Evolutionary conservation across 768 basidiomycete genomes (phyloP).

Genomic region (Hericium erinaceus): DNA sequence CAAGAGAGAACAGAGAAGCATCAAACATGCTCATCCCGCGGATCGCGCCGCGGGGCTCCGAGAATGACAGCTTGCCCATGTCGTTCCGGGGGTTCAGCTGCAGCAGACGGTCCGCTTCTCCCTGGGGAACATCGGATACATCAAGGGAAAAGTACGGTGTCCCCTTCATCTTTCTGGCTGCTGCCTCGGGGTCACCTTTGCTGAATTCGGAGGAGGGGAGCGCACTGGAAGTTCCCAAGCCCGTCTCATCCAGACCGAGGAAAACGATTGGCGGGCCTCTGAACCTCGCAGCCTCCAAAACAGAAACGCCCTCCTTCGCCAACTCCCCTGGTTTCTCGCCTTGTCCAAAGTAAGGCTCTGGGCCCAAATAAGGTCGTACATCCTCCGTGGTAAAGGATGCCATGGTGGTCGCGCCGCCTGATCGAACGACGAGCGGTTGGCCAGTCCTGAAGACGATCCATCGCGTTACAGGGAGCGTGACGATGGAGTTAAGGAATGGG

Average conservation of each 20-base stretch:
- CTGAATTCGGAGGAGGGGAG: slow-evolving; percentile 49
- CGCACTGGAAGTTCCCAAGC: slow-evolving; percentile 32
- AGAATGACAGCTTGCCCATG: slow-evolving; percentile 42
- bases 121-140: slow-evolving; percentile 41
- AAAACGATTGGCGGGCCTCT: slow-evolving; percentile 60
- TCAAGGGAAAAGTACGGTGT: slow-evolving; percentile 82
- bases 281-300: slow-evolving; percentile 50
- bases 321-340: slow-evolving; percentile 35
- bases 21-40: slow-evolving; percentile 50
- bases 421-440: slow-evolving; percentile 47
- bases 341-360: slow-evolving; percentile 65
- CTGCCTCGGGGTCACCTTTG: slow-evolving; percentile 34
- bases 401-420: slow-evolving; percentile 28
- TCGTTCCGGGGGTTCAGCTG: slow-evolving; percentile 26
- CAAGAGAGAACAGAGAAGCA: slow-evolving; percentile 70
- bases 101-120: slow-evolving; percentile 33
- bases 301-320: slow-evolving; percentile 17
- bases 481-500: slow-evolving; percentile 65
- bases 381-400: slow-evolving; percentile 52
- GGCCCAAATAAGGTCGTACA: slow-evolving; percentile 56
- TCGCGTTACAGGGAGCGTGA: slow-evolving; percentile 45
- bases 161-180: slow-evolving; percentile 60
- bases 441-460: slow-evolving; percentile 78
- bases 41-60: slow-evolving; percentile 54
- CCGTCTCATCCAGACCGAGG: slow-evolving; percentile 64